phyloP scores from a whole-genome alignment of 768 basidiomycete genomes.

The Russula lepida region DNA sequence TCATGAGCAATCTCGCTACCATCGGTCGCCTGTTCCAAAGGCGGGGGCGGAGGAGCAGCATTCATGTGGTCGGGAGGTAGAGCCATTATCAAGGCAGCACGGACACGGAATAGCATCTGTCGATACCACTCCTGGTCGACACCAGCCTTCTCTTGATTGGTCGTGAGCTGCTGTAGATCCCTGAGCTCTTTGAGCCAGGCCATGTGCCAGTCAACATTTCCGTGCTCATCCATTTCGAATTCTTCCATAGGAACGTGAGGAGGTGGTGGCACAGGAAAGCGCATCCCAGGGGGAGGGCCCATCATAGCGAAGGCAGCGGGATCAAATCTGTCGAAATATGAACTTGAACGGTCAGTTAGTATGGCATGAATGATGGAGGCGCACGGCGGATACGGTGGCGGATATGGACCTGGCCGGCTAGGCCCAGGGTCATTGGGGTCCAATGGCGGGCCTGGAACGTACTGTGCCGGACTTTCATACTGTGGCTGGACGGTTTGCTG shows the following conservation, averaged over 20 bases:
- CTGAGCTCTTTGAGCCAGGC: constrained; percentile 77
- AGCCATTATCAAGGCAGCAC: constrained; percentile 56
- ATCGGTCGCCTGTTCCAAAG: constrained; percentile 14
- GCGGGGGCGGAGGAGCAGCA: constrained; percentile 15
- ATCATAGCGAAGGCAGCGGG: constrained; percentile 52
- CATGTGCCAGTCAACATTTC: constrained; percentile 70
- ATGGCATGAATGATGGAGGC: constrained; percentile 20
- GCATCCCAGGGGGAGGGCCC: constrained; percentile 46
- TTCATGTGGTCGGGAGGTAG: constrained; percentile 19
- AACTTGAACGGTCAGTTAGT: background rate
- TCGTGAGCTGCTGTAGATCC: constrained; percentile 65
- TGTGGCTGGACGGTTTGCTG: constrained; percentile 36
- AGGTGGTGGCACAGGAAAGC: constrained; percentile 53
- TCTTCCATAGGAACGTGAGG: constrained; percentile 57
- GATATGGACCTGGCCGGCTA: constrained; percentile 46
- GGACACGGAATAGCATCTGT: constrained; percentile 76
- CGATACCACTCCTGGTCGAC: constrained; percentile 79
- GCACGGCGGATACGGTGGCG: constrained; percentile 55
- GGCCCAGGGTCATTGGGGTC: constrained; percentile 53
- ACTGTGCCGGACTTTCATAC: constrained; percentile 53
- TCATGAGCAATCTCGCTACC: constrained; percentile 18
- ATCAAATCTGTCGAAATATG: constrained; percentile 47
- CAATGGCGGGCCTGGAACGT: constrained; percentile 46
- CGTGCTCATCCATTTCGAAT: constrained; percentile 67
- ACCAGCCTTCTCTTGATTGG: constrained; percentile 74